Evolutionary conservation across 2,329 filamentous ascomycete species (phyloP).

Genomic region (Pseudogymnoascus sp.): DNA sequence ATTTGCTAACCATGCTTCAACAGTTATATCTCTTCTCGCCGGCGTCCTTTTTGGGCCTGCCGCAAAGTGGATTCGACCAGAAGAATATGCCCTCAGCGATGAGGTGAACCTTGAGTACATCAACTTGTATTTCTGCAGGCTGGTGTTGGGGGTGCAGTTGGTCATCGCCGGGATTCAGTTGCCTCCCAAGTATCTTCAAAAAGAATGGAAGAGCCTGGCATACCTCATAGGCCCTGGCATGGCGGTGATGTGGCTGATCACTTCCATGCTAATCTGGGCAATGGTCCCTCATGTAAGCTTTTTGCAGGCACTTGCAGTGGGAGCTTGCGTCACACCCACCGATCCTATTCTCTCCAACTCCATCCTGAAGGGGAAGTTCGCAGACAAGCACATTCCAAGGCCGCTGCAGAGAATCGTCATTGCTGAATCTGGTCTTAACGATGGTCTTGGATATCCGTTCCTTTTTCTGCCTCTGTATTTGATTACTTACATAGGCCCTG

Average conservation of each 20-base stretch:
- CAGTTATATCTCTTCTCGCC: slow-evolving; percentile 71
- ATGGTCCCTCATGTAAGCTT: slow-evolving; percentile 63
- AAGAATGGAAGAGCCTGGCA: slow-evolving; percentile 60
- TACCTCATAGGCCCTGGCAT: too few species aligned
- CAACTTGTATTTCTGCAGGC: slow-evolving; percentile 72
- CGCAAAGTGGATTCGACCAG: slow-evolving; percentile 62
- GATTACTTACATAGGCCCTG: slow-evolving; percentile 61
- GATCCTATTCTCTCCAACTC: slow-evolving; percentile 82
- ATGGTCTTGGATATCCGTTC: slow-evolving; percentile 80
- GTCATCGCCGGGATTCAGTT: slow-evolving; percentile 78
- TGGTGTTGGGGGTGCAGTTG: slow-evolving; percentile 80
- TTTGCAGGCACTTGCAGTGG: slow-evolving; percentile 71
- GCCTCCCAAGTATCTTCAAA: slow-evolving; percentile 67
- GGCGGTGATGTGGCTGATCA: slow-evolving; percentile 76
- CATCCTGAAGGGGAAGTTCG: slow-evolving; percentile 85
- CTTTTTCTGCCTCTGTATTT: slow-evolving; percentile 75
- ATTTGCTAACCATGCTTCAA: too few species aligned
- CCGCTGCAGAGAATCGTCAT: slow-evolving; percentile 69
- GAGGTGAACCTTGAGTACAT: slow-evolving; percentile 56
- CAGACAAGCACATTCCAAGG: slow-evolving; percentile 76
- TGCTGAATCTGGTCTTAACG: slow-evolving; percentile 73
- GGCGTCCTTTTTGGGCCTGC: slow-evolving; percentile 68
- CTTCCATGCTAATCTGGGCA: slow-evolving; percentile 65
- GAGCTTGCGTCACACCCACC: too few species aligned
- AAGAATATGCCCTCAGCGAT: slow-evolving; percentile 60